phyloP scores from a whole-genome alignment of 2,329 filamentous ascomycete species.

The Neocatenulostroma microsporum region DNA sequence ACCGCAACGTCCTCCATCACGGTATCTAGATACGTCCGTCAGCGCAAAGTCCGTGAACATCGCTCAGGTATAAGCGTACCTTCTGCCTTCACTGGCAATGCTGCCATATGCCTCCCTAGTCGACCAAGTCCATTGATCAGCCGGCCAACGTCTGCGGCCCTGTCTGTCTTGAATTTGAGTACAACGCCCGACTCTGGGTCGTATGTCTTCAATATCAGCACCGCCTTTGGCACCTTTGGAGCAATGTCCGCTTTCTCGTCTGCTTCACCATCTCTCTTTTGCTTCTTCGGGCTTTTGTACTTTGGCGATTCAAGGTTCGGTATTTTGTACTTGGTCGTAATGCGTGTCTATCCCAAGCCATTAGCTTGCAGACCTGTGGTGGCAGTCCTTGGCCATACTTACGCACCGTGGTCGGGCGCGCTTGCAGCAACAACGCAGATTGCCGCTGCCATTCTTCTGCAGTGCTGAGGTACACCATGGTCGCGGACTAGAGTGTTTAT shows the following conservation, averaged over 20 bases:
- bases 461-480: conserved; percentile 72
- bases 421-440: conserved; percentile 75
- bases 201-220: conserved; percentile 80
- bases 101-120: conserved; percentile 58
- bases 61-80: conserved; percentile 21
- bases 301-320: conserved; percentile 26
- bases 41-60: neutral
- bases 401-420: conserved; percentile 73
- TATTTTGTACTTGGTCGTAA: conserved; percentile 88
- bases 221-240: conserved; percentile 53
- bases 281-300: conserved; percentile 25
- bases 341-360: conserved; percentile 62
- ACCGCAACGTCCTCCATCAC: conserved; percentile 26
- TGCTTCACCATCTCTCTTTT: conserved; percentile 17
- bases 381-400: conserved; percentile 6
- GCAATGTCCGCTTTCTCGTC: conserved; percentile 23
- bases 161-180: conserved; percentile 85
- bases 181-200: conserved; percentile 73
- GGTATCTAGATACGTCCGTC: conserved; percentile 19
- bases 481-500: conserved; percentile 1
- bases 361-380: neutral
- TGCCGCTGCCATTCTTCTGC: conserved; percentile 89
- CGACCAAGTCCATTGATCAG: conserved; percentile 69
- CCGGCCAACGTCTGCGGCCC: conserved; percentile 80
- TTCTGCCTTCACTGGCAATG: conserved; percentile 37